Evolutionary conservation across 495 filamentous ascomycete genomes (phyloP), one percentile per base, ranked within the genome.

Genomic region (Penicillium ochrochloron): DNA sequence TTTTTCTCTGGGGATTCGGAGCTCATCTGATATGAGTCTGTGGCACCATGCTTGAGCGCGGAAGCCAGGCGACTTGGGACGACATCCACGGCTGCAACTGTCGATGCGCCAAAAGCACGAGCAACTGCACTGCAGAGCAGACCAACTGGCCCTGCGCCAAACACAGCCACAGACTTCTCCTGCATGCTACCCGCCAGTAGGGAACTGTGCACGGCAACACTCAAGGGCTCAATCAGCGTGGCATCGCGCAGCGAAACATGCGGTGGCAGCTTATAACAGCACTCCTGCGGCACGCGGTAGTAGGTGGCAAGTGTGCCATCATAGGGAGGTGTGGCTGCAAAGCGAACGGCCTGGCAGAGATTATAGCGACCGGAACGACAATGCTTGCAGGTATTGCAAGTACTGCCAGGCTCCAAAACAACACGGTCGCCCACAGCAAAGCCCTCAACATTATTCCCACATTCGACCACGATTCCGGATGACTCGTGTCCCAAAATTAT

Each of bases 111-210:
- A 62, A 87, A 94, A 5, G 90, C 85, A 37, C 83, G 84, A 31
- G 88, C 86, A 0, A 94, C 91, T 12, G 91, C 90, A 14, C 86
- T 87, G 74, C 90, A 93, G 17, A 96, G 86, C 7, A 97, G 82
- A 0, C 93, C 93, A 10, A 97, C 90, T 14, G 93, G 92, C 0
- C 93, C 93, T 27, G 91, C 91, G 21, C 93, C 93, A 80, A 95
- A 94, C 10, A 97, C 86, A 1, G 95, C 87, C 2, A 96, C 87
- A 4, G 76, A 83, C 64, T 92, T 82, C n/a, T 92, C 90, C 0
- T 90, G 89, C 60, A 76, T 76, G n/a, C 96, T 81, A 35, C 76
- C 80, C 0, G 88, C 92, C 70, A 91, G 86, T 65, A 85, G 84
- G 46, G 85, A 82, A 56, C 93, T 90, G 71, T 95, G 92, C 34